Base-by-base conservation (phyloP, 2,329 filamentous ascomycete genomes). In the Rhynchosporium agropyri region DNA sequence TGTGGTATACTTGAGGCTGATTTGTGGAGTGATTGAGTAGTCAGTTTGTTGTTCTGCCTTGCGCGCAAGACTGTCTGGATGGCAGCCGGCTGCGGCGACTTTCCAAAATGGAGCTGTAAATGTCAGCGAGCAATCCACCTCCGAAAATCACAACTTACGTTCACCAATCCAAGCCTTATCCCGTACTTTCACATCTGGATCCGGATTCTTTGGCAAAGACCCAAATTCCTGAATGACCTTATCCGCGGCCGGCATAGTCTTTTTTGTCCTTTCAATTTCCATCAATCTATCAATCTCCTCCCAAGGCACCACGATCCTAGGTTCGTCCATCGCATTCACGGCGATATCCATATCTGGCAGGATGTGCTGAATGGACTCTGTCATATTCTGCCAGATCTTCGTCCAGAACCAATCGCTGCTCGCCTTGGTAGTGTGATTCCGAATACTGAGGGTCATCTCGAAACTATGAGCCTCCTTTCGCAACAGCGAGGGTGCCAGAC, bases 291-390 rank as follows among this genome's bases (percentile, higher is more conserved):
- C 77, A 48, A 89, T 80, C 10, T 81, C 77, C 57, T 87, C 81
- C 76, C 81, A 85, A 7, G 83, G 80, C 0, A 84, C 82, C 36
- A 88, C 75, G 20, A 89, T 75, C n/a, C 86, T 78, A 12, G 86
- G 81, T 72, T 89, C 85, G 71, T 89, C 86, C 78, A 87, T 81
- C 56, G 81, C 79, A 72, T 89, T 89, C 75, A 88, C 81, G 10
- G 85, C 81, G 76, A 89, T 86, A 70, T 89, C 85, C 71, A 89
- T 82, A 67, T 89, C 85, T 1, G 86, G 86, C 26, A 89, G 72
- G 53, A 80, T 75, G 13, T 79, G 72, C 49, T 82, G 80, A 48
- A 86, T 82, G 67, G 48, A 76, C 55, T 69, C 42, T 2, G 74
- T 71, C 66, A 77, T 64, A 50, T 74, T 71, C 49, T 71, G 68